Percentiles rank a stretch among this genome's conserved stretches.
Conservation (phyloP, 306 rosid genomes). For the Rosa persica region DNA sequence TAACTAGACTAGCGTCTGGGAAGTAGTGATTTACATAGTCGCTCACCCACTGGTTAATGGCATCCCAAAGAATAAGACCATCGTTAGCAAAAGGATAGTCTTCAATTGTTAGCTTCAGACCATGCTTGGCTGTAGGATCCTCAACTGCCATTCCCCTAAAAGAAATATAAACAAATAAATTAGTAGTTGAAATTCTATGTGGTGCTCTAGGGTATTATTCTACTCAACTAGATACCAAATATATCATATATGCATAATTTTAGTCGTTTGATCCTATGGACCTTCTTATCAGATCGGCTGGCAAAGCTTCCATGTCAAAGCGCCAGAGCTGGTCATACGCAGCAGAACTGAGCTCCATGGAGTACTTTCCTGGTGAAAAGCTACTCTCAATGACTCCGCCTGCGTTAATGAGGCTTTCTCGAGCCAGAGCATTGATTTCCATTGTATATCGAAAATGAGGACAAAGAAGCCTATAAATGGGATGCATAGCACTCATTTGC, state of each 20-base stretch:
- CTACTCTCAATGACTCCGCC: constrained; percentile 34
- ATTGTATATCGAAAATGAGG: constrained; percentile 49
- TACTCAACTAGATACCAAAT: neutral
- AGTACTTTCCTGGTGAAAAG: constrained; percentile 34
- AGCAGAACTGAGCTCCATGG: constrained; percentile 31
- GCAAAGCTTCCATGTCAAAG: constrained; percentile 40
- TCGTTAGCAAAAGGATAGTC: constrained; percentile 48
- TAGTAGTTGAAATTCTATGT: neutral
- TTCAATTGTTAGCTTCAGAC: constrained; percentile 37
- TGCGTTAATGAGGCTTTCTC: constrained; percentile 36
- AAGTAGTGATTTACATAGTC: constrained; percentile 40
- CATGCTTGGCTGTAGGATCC: constrained; percentile 35
- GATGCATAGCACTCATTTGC: constrained; percentile 41
- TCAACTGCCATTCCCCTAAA: constrained; percentile 44
- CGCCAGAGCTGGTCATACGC: constrained; percentile 39
- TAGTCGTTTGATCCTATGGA: no score
- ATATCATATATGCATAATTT: no score
- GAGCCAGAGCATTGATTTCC: constrained; percentile 40
- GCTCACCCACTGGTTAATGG: constrained; percentile 34
- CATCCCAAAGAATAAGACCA: constrained; percentile 39
- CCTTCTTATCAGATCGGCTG: constrained; percentile 45
- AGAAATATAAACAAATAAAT: neutral
- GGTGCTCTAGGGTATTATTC: neutral
- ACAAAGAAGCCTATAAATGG: constrained; percentile 33
- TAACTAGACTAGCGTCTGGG: constrained; percentile 12